Evolutionary conservation across 129 eudicot genomes (phyloP).

Genomic region (Escallonia herrerae): DNA sequence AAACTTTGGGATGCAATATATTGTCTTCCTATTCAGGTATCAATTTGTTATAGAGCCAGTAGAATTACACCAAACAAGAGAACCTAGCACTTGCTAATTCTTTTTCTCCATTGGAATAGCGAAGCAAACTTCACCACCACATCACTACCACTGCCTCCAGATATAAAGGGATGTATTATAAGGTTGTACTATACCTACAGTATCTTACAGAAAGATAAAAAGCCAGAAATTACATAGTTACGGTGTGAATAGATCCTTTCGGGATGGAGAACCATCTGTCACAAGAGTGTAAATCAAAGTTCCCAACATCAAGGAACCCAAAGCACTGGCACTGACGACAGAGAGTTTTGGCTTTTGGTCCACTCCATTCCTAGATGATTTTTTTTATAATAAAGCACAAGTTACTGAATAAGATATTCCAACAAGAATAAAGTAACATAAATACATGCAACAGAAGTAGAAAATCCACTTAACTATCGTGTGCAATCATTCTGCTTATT

Average conservation of each 20-base stretch:
- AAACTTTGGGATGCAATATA: too few relatives aligned
- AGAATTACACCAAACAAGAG: too few relatives aligned
- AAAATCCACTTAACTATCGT: neutral
- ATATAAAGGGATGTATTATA: too few relatives aligned
- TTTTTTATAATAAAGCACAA: neutral
- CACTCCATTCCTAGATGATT: conserved; percentile 31
- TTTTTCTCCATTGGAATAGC: too few relatives aligned
- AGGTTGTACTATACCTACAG: too few relatives aligned
- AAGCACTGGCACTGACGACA: conserved; percentile 35
- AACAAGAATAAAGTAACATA: neutral
- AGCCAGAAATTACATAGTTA: conserved; percentile 21
- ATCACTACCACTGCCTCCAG: too few relatives aligned
- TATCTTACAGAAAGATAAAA: neutral
- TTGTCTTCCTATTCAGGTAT: too few relatives aligned
- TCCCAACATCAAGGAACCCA: conserved; percentile 74
- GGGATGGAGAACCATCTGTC: conserved; percentile 49
- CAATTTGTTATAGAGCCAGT: too few relatives aligned
- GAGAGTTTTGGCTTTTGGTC: conserved; percentile 35
- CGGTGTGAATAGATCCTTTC: conserved; percentile 52
- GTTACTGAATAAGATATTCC: neutral
- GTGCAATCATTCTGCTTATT: neutral
- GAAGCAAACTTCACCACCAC: too few relatives aligned
- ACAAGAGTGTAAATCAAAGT: conserved; percentile 47
- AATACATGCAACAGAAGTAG: too few relatives aligned
- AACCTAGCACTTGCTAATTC: too few relatives aligned